Evolutionary conservation across 352 stramenopile species (phyloP).

Genomic region (Phytopythium helicoides): DNA sequence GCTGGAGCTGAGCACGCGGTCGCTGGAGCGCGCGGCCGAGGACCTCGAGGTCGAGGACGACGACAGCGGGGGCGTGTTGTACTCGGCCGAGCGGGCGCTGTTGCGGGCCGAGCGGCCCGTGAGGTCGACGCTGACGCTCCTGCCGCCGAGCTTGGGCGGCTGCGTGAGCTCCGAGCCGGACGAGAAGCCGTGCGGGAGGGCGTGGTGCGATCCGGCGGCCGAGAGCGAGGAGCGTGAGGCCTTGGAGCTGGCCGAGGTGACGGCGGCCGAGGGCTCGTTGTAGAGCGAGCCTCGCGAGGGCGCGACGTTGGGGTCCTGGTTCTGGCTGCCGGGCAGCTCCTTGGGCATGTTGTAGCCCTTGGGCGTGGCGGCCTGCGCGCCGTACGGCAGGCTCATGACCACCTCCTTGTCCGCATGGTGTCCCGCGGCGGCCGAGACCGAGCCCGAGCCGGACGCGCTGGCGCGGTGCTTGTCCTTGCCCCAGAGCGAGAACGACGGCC

Average conservation of each 20-base stretch:
- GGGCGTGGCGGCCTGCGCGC: conserved; percentile 28
- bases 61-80: too few relatives aligned
- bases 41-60: too few relatives aligned
- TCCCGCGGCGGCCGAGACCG: background rate
- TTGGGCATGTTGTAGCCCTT: conserved; percentile 15
- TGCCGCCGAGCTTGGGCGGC: conserved; percentile 21
- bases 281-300: conserved; percentile 4
- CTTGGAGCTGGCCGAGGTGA: conserved; percentile 1
- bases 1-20: background rate
- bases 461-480: conserved; percentile 49
- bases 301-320: background rate
- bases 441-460: conserved; percentile 14
- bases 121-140: conserved; percentile 27
- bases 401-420: conserved; percentile 6
- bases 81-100: conserved; percentile 10
- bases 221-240: background rate
- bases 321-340: conserved; percentile 9
- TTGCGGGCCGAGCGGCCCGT: conserved; percentile 17
- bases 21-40: background rate
- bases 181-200: conserved; percentile 11
- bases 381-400: conserved; percentile 42
- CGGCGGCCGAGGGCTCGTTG: conserved; percentile 7
- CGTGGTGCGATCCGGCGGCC: background rate
- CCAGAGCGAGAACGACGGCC: conserved; percentile 43
- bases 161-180: conserved; percentile 18